A percentile compares a stretch with the other conserved stretches of the same genome.
Evolutionary conservation across 495 filamentous ascomycete species (phyloP).

Genomic region (Thermothielavioides terrestris): DNA sequence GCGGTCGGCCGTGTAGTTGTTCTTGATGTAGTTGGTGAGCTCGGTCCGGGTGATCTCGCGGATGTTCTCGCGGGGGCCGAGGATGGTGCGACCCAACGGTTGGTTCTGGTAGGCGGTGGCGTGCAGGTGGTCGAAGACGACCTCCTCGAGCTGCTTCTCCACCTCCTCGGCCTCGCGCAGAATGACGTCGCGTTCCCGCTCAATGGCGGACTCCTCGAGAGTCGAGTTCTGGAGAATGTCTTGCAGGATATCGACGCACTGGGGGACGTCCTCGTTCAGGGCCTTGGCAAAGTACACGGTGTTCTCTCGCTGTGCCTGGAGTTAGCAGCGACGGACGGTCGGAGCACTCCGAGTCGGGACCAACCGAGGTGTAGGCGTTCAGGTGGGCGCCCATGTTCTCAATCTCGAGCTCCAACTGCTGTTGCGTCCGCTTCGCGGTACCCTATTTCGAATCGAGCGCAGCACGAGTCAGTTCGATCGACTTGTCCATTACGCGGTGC

Average conservation of each 20-base stretch:
- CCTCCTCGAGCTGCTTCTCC: constrained; percentile 98
- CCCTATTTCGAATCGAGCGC: no score
- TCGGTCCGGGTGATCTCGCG: constrained; percentile 86
- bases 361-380: constrained; percentile 98
- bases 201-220: constrained; percentile 84
- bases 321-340: constrained; percentile 27
- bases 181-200: constrained; percentile 96
- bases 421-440: constrained; percentile 83
- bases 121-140: constrained; percentile 98
- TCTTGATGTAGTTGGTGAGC: constrained; percentile 91
- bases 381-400: constrained; percentile 99
- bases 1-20: constrained; percentile 97
- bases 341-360: constrained; percentile 25
- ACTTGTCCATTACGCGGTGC: not conserved
- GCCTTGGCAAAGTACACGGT: constrained; percentile 99
- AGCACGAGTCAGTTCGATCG: not conserved
- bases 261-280: constrained; percentile 94
- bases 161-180: constrained; percentile 98
- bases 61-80: constrained; percentile 98
- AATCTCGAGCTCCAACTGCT: constrained; percentile 97
- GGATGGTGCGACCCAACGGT: constrained; percentile 93
- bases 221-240: constrained; percentile 99
- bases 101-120: constrained; percentile 95
- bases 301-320: constrained; percentile 70
- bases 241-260: constrained; percentile 92